Evolutionary conservation across 441 rosid genomes (phyloP).

Genomic region (Geranium incanum): DNA sequence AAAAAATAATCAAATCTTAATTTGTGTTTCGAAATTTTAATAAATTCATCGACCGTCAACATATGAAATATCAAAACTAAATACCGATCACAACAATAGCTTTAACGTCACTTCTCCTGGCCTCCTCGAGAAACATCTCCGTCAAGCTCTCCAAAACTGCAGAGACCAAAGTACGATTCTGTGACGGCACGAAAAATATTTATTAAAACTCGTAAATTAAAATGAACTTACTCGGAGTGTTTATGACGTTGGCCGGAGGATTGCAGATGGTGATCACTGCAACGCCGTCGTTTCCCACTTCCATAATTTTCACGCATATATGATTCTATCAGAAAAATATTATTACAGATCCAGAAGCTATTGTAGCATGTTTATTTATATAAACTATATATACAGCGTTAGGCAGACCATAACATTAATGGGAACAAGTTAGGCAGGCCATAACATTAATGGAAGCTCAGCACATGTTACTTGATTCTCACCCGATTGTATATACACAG

Average conservation of each 20-base stretch:
- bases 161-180: not conserved
- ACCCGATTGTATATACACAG: too few species aligned
- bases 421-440: too few species aligned
- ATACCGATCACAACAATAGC: conserved; percentile 81
- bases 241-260: conserved; percentile 85
- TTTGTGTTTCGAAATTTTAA: not conserved
- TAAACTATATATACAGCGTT: too few species aligned
- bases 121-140: conserved; percentile 60
- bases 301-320: too few species aligned
- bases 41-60: too few species aligned
- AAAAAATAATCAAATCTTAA: not conserved
- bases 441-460: too few species aligned
- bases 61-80: conserved; percentile 1
- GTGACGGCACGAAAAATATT: not conserved
- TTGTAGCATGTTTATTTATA: too few species aligned
- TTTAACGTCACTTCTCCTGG: conserved; percentile 56
- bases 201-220: not conserved
- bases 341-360: too few species aligned
- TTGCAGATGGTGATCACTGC: conserved; percentile 70
- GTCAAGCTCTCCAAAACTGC: conserved; percentile 61
- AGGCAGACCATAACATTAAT: too few species aligned
- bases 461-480: too few species aligned
- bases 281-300: conserved; percentile 80
- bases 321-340: too few species aligned
- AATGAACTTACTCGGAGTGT: conserved; percentile 45